Evolutionary conservation across 768 basidiomycete species (phyloP), one percentile per base, ranked within the genome.

Genomic region (Suillus americanus): DNA sequence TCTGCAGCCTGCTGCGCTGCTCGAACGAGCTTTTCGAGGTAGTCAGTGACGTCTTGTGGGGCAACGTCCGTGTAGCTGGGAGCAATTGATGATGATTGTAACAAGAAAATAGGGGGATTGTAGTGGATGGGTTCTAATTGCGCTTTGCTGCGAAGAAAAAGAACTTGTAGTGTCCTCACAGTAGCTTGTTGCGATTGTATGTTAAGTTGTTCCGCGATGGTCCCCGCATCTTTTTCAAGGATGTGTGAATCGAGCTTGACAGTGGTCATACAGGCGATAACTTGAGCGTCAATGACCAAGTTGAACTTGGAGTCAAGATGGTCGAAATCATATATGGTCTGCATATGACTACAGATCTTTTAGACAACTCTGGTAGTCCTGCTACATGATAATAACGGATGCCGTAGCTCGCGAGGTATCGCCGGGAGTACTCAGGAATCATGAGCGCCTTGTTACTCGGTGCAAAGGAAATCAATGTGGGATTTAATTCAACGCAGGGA

Each of bases 1-100:
- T 69, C 72, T 3, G 86, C 83, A 2, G 80, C 74, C 2, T 66
- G 68, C 59, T 80, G 76, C 13, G 83, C 82, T 43, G 73, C 69
- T 16, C 70, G 65, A 5, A 79, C 81, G 59, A 87, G 77, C 16
- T 72, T 60, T 10, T 20, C 55, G 63, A 72, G 55, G 45, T 66
- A 69, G 18, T 61, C 41, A n/a, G 41, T 60, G 37, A 35, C 35
- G 28, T 68, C 60, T 20, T 59, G 64, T 48, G 69, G 67, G 35
- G 48, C 35, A 18, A 6, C 20, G 18, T 51, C 56, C 6, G 64
- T 48, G 46, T 63, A 0, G 9, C 62, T 45, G 9, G 38, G 43
- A n/a, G 61, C 62, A 28, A 63, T 60, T 12, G 59, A 37, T 28
- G 16, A 28, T 43, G 35, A 61, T 14, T 54, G 60, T 35, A 60